These are phyloP conservation scores for Exsudoporus frostii DNA, from an alignment of 768 basidiomycete species.

Conservation along the genomic window DNA sequence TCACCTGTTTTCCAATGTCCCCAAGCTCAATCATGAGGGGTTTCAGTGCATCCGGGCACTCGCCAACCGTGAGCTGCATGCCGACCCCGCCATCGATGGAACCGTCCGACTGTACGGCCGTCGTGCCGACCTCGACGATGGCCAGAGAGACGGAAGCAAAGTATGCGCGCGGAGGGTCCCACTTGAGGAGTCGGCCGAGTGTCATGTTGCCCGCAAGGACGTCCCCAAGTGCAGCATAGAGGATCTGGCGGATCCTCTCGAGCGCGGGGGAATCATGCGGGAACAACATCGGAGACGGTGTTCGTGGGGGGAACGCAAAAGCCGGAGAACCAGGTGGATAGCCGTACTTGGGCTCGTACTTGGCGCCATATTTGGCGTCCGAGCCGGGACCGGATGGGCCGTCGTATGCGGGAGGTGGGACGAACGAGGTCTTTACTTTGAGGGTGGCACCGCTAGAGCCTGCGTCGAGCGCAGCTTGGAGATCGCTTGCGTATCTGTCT, in stretches of 20 bases:
- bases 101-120: constrained; percentile 45
- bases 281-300: constrained; percentile 48
- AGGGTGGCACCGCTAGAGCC: constrained; percentile 37
- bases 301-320: constrained; percentile 37
- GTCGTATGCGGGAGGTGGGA: constrained; percentile 68
- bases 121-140: constrained; percentile 63
- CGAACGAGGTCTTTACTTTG: constrained; percentile 56
- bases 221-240: constrained; percentile 79
- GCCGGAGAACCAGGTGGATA: constrained; percentile 16
- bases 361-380: constrained; percentile 10
- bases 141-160: constrained; percentile 74
- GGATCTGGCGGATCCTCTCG: constrained; percentile 79
- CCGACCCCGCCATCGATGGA: constrained; percentile 51
- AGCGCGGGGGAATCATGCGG: constrained; percentile 48
- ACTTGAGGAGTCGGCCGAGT: constrained; percentile 53
- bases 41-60: constrained; percentile 60
- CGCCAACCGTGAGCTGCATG: constrained; percentile 47
- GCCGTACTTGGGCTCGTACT: constrained; percentile 1
- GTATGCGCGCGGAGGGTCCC: constrained; percentile 71
- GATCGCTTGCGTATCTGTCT: constrained; percentile 66
- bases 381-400: constrained; percentile 24
- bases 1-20: constrained; percentile 50
- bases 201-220: constrained; percentile 54
- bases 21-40: constrained; percentile 71
- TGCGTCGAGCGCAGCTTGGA: constrained; percentile 78